Conservation (phyloP, 169 alveolate species). For the Plasmodium coatneyi region DNA sequence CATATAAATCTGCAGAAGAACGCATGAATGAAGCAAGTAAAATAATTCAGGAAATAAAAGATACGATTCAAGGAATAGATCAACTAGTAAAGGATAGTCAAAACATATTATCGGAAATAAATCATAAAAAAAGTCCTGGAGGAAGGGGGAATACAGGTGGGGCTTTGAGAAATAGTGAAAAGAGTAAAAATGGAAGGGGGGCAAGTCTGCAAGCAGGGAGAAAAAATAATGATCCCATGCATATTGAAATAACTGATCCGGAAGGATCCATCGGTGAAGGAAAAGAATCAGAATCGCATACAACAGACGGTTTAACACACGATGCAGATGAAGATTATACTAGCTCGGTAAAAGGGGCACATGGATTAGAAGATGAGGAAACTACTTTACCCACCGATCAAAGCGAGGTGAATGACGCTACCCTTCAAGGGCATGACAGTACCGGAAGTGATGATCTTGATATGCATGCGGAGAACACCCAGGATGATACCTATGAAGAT, state of each 20-base stretch:
- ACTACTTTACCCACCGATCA: background rate
- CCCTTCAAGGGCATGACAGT: background rate
- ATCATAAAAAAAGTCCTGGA: background rate
- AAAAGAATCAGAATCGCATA: background rate
- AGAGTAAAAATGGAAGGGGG: background rate
- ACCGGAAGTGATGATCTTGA: background rate
- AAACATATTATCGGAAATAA: background rate
- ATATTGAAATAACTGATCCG: background rate
- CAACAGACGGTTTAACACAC: background rate
- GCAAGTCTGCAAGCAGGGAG: background rate
- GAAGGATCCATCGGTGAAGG: background rate
- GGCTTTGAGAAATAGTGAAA: background rate
- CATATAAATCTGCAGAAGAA: conserved; percentile 1
- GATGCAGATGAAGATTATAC: background rate
- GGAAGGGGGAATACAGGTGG: background rate
- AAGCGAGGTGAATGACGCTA: background rate
- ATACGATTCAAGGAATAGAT: background rate
- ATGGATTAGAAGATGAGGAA: background rate
- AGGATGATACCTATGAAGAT: background rate
- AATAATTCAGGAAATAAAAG: background rate
- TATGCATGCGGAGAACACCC: background rate
- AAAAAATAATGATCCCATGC: background rate
- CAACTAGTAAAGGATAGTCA: background rate
- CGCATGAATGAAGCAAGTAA: background rate
- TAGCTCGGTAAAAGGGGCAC: background rate